Percentiles rank a stretch among this genome's conserved stretches.
Conservation (phyloP, 2,329 filamentous ascomycete genomes). For the Podosphaera fusca region DNA sequence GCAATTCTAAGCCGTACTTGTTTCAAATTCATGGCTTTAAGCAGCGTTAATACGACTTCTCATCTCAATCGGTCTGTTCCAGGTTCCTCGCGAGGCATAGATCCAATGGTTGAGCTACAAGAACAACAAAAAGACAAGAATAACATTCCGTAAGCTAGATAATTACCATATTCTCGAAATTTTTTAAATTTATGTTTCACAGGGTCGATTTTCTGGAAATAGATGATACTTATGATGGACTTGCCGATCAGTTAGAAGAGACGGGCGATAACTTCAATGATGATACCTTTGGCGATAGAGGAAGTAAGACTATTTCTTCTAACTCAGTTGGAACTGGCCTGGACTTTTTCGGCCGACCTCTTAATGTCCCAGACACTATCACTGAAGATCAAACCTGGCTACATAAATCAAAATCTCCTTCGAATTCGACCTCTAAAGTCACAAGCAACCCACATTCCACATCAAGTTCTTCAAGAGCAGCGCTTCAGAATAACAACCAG, state of each 20-base stretch:
- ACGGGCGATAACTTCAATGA: slow-evolving; percentile 89
- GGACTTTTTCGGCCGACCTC: slow-evolving; percentile 87
- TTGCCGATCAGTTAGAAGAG: slow-evolving; percentile 78
- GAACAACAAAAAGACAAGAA: slow-evolving; percentile 30
- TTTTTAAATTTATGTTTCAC: background rate
- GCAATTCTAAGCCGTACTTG: background rate
- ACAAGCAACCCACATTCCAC: slow-evolving; percentile 18
- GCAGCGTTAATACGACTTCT: background rate
- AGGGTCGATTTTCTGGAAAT: slow-evolving; percentile 44
- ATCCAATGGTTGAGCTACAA: slow-evolving; percentile 72
- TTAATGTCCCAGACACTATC: slow-evolving; percentile 63
- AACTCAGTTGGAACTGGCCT: slow-evolving; percentile 67
- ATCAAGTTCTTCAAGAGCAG: slow-evolving; percentile 45
- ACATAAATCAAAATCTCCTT: slow-evolving; percentile 44
- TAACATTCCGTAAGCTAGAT: slow-evolving; percentile 19
- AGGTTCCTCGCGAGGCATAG: slow-evolving; percentile 61
- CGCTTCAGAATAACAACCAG: slow-evolving; percentile 80
- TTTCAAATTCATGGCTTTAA: background rate
- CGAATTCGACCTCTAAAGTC: slow-evolving; percentile 18
- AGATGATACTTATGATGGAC: slow-evolving; percentile 89
- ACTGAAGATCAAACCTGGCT: slow-evolving; percentile 80
- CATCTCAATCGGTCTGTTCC: slow-evolving; percentile 41
- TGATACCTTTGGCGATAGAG: slow-evolving; percentile 58
- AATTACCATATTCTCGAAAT: background rate
- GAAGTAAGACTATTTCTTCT: slow-evolving; percentile 19